phyloP scores from a whole-genome alignment of 257 asterid species.

The Ilex asprella region DNA sequence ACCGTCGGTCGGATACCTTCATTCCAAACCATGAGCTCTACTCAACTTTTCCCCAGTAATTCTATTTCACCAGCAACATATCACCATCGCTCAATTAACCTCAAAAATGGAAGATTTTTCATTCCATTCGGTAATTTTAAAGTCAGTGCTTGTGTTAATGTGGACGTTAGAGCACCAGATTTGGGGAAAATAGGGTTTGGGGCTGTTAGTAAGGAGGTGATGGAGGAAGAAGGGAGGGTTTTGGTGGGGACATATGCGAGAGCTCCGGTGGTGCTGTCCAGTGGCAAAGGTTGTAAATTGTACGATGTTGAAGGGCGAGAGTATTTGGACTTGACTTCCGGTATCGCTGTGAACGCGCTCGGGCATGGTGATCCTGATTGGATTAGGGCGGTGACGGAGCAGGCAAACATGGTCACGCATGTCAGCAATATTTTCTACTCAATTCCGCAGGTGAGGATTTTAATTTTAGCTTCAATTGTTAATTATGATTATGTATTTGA shows the following conservation, averaged over 20 bases:
- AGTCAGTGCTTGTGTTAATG: conserved; percentile 38
- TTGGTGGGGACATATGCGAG: conserved; percentile 86
- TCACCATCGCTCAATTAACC: conserved; percentile 19
- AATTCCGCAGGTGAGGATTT: conserved; percentile 54
- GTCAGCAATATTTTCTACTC: conserved; percentile 75
- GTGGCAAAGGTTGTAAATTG: conserved; percentile 79
- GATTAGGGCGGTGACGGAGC: conserved; percentile 58
- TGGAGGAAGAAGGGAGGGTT: conserved; percentile 61
- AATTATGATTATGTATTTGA: neutral
- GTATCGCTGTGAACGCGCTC: conserved; percentile 88
- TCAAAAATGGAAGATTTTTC: neutral
- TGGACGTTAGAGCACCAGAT: conserved; percentile 39
- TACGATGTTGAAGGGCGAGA: conserved; percentile 82
- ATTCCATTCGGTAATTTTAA: conserved; percentile 9
- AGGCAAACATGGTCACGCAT: conserved; percentile 64
- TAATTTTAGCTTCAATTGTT: neutral
- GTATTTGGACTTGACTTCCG: conserved; percentile 80
- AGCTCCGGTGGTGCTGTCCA: conserved; percentile 51
- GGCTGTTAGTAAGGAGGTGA: conserved; percentile 31
- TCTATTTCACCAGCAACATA: neutral
- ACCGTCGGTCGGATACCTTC: too few relatives aligned
- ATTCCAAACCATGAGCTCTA: too few relatives aligned
- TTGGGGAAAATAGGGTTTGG: conserved; percentile 10
- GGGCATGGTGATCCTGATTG: conserved; percentile 93
- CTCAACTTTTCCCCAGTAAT: too few relatives aligned